These are phyloP conservation scores for Lizanozyma gosingica DNA, from an alignment of 1,139 yeast species.

Conservation along the genomic window DNA sequence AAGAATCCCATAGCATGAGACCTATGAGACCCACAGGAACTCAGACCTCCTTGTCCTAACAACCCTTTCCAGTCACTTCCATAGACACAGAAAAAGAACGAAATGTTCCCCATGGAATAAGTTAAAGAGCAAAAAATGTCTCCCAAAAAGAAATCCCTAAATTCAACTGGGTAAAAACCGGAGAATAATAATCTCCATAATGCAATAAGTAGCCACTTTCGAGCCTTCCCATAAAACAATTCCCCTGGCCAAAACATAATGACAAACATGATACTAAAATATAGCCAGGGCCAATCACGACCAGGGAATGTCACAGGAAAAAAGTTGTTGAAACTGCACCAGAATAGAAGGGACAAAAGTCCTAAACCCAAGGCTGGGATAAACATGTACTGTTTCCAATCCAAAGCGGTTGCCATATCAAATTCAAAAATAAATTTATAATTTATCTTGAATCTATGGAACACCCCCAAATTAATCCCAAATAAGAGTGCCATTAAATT, in stretches of 20 bases:
- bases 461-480: slow-evolving; percentile 60
- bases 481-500: slow-evolving; percentile 53
- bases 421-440: slow-evolving; percentile 91
- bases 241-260: slow-evolving; percentile 59
- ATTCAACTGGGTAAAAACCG: slow-evolving; percentile 91
- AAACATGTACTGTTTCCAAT: slow-evolving; percentile 54
- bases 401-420: slow-evolving; percentile 60
- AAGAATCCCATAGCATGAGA: slow-evolving; percentile 77
- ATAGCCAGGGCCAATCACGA: slow-evolving; percentile 76
- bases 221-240: slow-evolving; percentile 41
- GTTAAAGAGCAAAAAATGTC: slow-evolving; percentile 85
- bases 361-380: slow-evolving; percentile 55
- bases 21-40: slow-evolving; percentile 67
- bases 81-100: slow-evolving; percentile 80
- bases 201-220: slow-evolving; percentile 71
- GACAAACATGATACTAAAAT: slow-evolving; percentile 43
- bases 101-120: slow-evolving; percentile 76
- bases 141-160: slow-evolving; percentile 87
- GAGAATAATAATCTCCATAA: slow-evolving; percentile 66
- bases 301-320: slow-evolving; percentile 58
- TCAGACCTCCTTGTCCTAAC: slow-evolving; percentile 25
- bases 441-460: slow-evolving; percentile 71
- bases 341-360: slow-evolving; percentile 49
- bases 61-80: slow-evolving; percentile 58
- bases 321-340: slow-evolving; percentile 68